These are phyloP conservation scores for Fusarium sp. DNA, from an alignment of 2,329 filamentous ascomycete genomes.

Conservation along the genomic window DNA sequence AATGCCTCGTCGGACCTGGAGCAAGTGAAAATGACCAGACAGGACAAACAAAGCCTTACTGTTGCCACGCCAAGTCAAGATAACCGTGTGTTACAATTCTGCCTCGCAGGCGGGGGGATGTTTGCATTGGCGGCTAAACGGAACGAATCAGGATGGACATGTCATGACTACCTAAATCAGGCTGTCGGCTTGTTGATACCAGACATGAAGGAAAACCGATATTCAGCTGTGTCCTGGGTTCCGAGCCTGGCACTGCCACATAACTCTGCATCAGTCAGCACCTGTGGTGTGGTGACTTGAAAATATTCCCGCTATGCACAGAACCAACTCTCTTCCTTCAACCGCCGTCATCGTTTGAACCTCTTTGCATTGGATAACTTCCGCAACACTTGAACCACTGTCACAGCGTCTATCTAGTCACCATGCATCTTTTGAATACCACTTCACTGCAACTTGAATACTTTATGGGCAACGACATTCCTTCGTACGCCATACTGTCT, in stretches of 20 bases:
- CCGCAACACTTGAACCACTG: not conserved
- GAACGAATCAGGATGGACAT: not conserved
- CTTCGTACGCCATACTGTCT: not conserved
- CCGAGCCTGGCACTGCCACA: not conserved
- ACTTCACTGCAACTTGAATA: not conserved
- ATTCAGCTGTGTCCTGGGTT: not conserved
- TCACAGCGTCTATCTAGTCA: not conserved
- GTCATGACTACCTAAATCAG: not conserved
- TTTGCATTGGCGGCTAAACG: no score
- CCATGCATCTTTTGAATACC: not conserved
- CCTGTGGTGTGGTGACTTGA: not conserved
- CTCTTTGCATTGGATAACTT: not conserved
- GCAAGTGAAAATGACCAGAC: not conserved
- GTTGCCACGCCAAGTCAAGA: not conserved
- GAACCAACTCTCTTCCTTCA: not conserved
- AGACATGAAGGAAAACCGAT: not conserved
- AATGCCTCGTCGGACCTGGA: not conserved
- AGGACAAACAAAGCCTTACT: no score
- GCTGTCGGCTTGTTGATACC: not conserved
- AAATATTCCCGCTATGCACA: not conserved
- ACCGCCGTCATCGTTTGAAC: not conserved
- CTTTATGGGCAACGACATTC: not conserved
- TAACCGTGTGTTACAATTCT: not conserved
- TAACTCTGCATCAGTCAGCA: not conserved
- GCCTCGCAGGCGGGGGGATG: not conserved